Conservation (phyloP, 768 basidiomycete genomes). For the Rhizopogon sp. region DNA sequence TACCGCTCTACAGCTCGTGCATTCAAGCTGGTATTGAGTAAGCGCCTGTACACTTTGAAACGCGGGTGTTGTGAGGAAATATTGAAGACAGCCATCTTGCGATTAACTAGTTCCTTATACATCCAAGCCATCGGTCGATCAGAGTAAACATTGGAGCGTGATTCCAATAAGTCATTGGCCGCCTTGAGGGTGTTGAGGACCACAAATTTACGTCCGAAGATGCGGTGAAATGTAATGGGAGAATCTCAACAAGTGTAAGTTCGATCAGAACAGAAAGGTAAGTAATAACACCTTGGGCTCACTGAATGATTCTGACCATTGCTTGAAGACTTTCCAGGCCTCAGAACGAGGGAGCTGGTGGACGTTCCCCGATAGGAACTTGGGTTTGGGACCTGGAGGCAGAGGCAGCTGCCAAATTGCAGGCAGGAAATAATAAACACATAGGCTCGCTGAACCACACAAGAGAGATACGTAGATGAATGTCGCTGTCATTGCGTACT, state of each 20-base stretch:
- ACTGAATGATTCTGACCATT: constrained; percentile 20
- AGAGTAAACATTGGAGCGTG: constrained; percentile 38
- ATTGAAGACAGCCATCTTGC: constrained; percentile 38
- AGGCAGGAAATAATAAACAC: not conserved
- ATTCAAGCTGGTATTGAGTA: constrained; percentile 32
- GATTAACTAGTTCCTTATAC: constrained; percentile 38
- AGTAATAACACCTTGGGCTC: not conserved
- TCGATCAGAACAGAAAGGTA: no score
- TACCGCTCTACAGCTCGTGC: constrained; percentile 29
- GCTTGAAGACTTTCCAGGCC: constrained; percentile 13
- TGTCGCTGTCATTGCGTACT: no score
- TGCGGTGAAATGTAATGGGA: constrained; percentile 38
- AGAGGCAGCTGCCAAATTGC: constrained; percentile 3
- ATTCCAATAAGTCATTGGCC: constrained; percentile 38
- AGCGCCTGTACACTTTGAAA: constrained; percentile 36
- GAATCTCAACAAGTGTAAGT: constrained; percentile 5
- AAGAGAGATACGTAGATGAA: no score
- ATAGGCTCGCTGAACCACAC: not conserved
- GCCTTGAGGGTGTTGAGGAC: constrained; percentile 38
- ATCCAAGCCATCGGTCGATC: constrained; percentile 42
- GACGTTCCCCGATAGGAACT: constrained; percentile 20
- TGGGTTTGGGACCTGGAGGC: constrained; percentile 23
- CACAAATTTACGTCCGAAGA: constrained; percentile 37
- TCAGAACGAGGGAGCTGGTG: constrained; percentile 15
- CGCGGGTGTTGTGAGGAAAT: constrained; percentile 34